Conservation (phyloP, 1,284 basidiomycete species). For the Mycena citricolor region DNA sequence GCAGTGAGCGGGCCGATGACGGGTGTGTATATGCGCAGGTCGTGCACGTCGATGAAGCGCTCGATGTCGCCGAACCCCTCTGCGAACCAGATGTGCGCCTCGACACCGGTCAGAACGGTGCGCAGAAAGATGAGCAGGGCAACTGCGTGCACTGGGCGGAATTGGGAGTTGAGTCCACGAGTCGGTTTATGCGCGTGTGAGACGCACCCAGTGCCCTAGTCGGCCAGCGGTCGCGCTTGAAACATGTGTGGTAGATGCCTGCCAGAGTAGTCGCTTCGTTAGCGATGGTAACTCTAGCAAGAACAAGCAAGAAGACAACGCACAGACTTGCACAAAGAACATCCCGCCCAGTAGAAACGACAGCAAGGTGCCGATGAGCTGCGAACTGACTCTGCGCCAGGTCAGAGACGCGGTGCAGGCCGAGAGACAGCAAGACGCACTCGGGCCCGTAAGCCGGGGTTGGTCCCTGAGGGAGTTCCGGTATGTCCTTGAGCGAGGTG, state of each 20-base stretch:
- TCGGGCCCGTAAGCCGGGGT: too few relatives aligned
- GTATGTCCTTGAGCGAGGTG: too few relatives aligned
- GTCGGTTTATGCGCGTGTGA: not conserved
- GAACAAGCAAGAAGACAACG: too few relatives aligned
- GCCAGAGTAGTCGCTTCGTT: not conserved
- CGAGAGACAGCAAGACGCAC: too few relatives aligned
- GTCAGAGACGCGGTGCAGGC: too few relatives aligned
- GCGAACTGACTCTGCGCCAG: too few relatives aligned
- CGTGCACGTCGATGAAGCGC: slow-evolving; percentile 13
- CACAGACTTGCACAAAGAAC: slow-evolving; percentile 15
- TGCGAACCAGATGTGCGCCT: slow-evolving; percentile 26
- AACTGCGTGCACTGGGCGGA: slow-evolving; percentile 16
- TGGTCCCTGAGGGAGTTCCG: too few relatives aligned
- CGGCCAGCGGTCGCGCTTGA: slow-evolving; percentile 9
- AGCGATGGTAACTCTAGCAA: too few relatives aligned
- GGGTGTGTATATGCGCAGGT: slow-evolving; percentile 22
- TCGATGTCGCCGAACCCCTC: slow-evolving; percentile 23
- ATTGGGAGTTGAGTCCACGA: not conserved
- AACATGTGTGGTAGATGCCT: slow-evolving; percentile 20
- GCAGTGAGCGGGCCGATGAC: slow-evolving; percentile 22
- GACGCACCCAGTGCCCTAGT: slow-evolving; percentile 21
- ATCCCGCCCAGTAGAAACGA: slow-evolving; percentile 16
- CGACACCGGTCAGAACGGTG: slow-evolving; percentile 17
- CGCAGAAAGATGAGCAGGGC: slow-evolving; percentile 19
- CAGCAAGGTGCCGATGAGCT: slow-evolving; percentile 15